Percentiles rank a stretch among this genome's conserved stretches.
Evolutionary conservation across 2,329 filamentous ascomycete genomes (phyloP).

Genomic region (Paecilomyces fulvus): DNA sequence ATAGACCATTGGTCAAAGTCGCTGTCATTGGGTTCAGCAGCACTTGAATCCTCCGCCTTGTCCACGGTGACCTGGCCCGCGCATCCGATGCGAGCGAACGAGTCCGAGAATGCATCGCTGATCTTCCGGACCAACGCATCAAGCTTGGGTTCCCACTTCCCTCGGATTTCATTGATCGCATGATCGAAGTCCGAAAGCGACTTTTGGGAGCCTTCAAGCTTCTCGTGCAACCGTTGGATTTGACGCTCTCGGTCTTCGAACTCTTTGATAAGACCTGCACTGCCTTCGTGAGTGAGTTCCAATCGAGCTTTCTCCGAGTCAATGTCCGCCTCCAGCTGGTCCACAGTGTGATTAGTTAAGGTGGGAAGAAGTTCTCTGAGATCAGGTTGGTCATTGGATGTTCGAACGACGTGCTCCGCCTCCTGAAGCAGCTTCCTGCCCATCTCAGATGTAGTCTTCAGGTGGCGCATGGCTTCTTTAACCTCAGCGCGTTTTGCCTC

Average conservation of each 20-base stretch:
- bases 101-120: slow-evolving; percentile 83
- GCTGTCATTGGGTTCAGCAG: slow-evolving; percentile 38
- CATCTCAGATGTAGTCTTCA: slow-evolving; percentile 11
- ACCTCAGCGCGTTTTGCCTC: slow-evolving; percentile 23
- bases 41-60: slow-evolving; percentile 50
- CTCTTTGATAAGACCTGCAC: slow-evolving; percentile 65
- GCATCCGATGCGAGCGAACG: slow-evolving; percentile 89
- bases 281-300: slow-evolving; percentile 70
- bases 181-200: slow-evolving; percentile 48
- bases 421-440: slow-evolving; percentile 8
- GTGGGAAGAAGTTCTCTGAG: slow-evolving; percentile 32
- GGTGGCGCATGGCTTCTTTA: slow-evolving; percentile 17
- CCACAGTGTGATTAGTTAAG: slow-evolving; percentile 46
- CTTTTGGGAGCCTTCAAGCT: slow-evolving; percentile 47
- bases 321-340: slow-evolving; percentile 65
- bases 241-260: slow-evolving; percentile 64
- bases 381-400: slow-evolving; percentile 13
- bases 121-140: slow-evolving; percentile 72
- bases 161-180: slow-evolving; percentile 58
- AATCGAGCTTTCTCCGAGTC: slow-evolving; percentile 65
- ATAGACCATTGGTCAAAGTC: slow-evolving; percentile 94
- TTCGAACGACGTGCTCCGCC: slow-evolving; percentile 9
- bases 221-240: slow-evolving; percentile 57
- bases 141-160: slow-evolving; percentile 73
- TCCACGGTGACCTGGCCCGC: slow-evolving; percentile 81